Percentiles rank a stretch among this genome's conserved stretches.
Conservation (phyloP, 768 basidiomycete species). For the Suillus paluster region DNA sequence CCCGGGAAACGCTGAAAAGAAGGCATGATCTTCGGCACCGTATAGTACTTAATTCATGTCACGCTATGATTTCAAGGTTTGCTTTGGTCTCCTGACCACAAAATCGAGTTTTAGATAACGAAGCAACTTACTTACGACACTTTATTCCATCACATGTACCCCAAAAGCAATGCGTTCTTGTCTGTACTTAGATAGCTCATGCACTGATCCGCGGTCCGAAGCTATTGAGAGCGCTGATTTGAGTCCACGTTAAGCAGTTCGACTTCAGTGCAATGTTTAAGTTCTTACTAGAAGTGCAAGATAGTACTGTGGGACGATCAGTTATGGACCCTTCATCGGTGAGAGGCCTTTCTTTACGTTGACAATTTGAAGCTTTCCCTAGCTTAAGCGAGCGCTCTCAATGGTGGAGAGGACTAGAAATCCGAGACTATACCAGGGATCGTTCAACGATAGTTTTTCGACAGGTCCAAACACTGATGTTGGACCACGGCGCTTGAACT, state of each 20-base stretch:
- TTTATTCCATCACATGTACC: neutral
- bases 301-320: neutral
- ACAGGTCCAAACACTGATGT: too few relatives aligned
- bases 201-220: neutral
- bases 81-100: neutral
- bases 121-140: neutral
- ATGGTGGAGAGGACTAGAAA: too few relatives aligned
- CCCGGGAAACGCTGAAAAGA: constrained; percentile 10
- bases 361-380: too few relatives aligned
- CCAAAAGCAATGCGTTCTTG: neutral
- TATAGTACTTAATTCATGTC: neutral
- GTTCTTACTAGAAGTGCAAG: neutral
- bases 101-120: neutral
- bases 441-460: too few relatives aligned
- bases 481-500: neutral
- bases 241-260: neutral
- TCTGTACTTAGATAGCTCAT: neutral
- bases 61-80: neutral
- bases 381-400: too few relatives aligned
- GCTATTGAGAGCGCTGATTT: neutral
- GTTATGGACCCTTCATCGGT: neutral
- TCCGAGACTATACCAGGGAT: too few relatives aligned
- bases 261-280: neutral
- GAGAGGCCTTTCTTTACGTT: too few relatives aligned
- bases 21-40: neutral